Evolutionary conservation across 805 yeast genomes (phyloP).

Genomic region (Nakazawaea ernobii): DNA sequence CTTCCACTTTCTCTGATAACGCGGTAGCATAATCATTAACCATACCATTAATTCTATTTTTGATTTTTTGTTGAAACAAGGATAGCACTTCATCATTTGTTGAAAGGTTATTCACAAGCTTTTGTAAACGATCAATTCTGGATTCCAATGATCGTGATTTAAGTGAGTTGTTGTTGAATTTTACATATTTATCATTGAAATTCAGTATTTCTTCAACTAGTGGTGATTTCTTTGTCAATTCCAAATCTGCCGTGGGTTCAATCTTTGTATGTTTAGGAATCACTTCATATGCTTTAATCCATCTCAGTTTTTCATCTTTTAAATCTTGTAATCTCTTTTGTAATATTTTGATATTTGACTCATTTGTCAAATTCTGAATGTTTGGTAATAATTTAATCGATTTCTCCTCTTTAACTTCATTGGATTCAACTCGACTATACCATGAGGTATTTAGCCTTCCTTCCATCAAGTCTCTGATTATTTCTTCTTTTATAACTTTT

Average conservation of each 20-base stretch:
- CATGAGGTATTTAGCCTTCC: constrained; percentile 63
- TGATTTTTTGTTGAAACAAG: constrained; percentile 16
- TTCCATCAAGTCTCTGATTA: constrained; percentile 50
- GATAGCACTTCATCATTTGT: constrained; percentile 19
- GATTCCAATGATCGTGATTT: constrained; percentile 12
- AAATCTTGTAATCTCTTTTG: constrained; percentile 37
- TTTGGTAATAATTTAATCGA: constrained; percentile 44
- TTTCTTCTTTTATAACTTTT: constrained; percentile 57
- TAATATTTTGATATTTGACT: constrained; percentile 39
- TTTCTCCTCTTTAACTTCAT: constrained; percentile 17
- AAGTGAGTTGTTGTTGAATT: constrained; percentile 8
- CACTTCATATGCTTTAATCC: constrained; percentile 24
- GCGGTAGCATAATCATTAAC: constrained; percentile 17
- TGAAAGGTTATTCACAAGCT: constrained; percentile 21
- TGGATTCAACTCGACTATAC: constrained; percentile 42
- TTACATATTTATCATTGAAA: constrained; percentile 13
- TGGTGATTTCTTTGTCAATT: constrained; percentile 11
- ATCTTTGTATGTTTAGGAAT: neutral
- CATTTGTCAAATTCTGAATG: constrained; percentile 51
- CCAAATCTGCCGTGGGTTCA: constrained; percentile 8
- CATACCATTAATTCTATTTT: constrained; percentile 16
- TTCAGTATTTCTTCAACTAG: constrained; percentile 12
- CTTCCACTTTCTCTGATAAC: constrained; percentile 18
- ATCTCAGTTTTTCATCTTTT: constrained; percentile 38
- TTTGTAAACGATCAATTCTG: constrained; percentile 32